A percentile compares a stretch with the other conserved stretches of the same genome.
Conservation (phyloP, 345 rosid species). For the Acer campestre region DNA sequence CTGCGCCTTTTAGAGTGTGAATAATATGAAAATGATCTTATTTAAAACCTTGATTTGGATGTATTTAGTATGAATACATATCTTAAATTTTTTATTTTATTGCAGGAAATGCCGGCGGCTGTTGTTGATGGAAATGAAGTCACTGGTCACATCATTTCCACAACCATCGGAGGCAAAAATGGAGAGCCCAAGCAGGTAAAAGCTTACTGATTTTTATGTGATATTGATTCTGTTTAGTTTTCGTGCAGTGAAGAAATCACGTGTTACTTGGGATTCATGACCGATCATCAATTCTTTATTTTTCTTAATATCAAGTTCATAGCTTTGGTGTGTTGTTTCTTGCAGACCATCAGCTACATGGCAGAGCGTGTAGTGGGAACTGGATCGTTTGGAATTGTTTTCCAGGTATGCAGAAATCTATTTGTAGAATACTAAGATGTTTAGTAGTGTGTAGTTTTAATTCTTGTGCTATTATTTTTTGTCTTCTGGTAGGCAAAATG, state of each 20-base stretch:
- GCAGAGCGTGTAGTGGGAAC: conserved; percentile 90
- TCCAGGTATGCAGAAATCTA: conserved; percentile 47
- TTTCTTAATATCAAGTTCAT: background rate
- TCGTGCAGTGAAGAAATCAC: background rate
- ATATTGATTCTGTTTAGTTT: background rate
- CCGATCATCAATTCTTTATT: background rate
- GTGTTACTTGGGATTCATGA: background rate
- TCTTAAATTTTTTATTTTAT: conserved; percentile 2
- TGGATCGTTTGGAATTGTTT: conserved; percentile 85
- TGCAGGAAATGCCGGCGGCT: conserved; percentile 72
- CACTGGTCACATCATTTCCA: conserved; percentile 87
- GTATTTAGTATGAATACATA: background rate
- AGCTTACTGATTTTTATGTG: background rate
- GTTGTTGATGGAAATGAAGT: conserved; percentile 73
- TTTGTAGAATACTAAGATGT: background rate
- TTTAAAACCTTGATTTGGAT: background rate
- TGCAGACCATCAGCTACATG: conserved; percentile 88
- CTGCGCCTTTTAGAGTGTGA: background rate
- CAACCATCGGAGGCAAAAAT: conserved; percentile 89
- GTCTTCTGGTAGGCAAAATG: conserved; percentile 58
- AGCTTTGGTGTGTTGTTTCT: conserved; percentile 20
- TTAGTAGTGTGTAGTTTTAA: background rate
- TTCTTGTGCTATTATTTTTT: conserved; percentile 9
- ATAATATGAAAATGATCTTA: background rate
- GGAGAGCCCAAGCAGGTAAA: conserved; percentile 88